A percentile compares a stretch with the other conserved stretches of the same genome.
phyloP scores from a whole-genome alignment of 495 filamentous ascomycete species.

The Bathelium albidoporum region DNA sequence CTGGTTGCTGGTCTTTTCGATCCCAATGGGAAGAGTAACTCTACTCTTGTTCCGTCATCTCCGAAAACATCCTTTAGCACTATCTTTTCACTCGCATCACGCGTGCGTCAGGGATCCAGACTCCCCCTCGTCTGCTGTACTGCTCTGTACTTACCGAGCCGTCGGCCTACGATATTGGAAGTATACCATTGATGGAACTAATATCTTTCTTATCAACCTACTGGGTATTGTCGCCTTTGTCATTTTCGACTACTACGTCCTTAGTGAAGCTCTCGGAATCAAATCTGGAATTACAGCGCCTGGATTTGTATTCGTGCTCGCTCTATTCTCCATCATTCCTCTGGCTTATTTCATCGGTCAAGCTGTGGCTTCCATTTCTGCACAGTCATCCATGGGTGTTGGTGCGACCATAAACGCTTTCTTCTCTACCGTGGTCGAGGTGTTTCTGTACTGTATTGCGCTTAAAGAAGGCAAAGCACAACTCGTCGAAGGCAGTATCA shows the following conservation, averaged over 20 bases:
- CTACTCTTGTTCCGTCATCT: constrained; percentile 85
- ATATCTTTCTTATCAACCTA: constrained; percentile 97
- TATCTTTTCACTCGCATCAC: constrained; percentile 85
- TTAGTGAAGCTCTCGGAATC: constrained; percentile 55
- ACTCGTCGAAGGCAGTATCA: constrained; percentile 91
- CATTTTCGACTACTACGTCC: constrained; percentile 81
- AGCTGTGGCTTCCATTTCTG: constrained; percentile 97
- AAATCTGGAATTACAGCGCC: constrained; percentile 63
- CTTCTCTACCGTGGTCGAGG: constrained; percentile 97
- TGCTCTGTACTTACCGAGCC: constrained; percentile 94
- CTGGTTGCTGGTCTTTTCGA: constrained; percentile 95
- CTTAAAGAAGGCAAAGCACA: constrained; percentile 85
- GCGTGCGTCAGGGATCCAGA: constrained; percentile 58
- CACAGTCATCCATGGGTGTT: constrained; percentile 98
- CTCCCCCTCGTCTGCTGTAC: constrained; percentile 68
- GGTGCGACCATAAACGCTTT: constrained; percentile 97
- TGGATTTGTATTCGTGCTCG: constrained; percentile 74
- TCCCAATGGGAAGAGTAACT: constrained; percentile 96
- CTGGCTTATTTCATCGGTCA: constrained; percentile 99
- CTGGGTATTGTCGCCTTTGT: constrained; percentile 82
- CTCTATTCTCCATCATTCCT: constrained; percentile 85
- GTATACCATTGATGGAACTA: constrained; percentile 96
- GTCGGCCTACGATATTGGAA: constrained; percentile 97
- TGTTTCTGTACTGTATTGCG: constrained; percentile 95
- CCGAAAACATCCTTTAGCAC: constrained; percentile 78